These are phyloP conservation scores for Fistulifera pelliculosa DNA, from an alignment of 108 stramenopile genomes.

Conservation along the genomic window DNA sequence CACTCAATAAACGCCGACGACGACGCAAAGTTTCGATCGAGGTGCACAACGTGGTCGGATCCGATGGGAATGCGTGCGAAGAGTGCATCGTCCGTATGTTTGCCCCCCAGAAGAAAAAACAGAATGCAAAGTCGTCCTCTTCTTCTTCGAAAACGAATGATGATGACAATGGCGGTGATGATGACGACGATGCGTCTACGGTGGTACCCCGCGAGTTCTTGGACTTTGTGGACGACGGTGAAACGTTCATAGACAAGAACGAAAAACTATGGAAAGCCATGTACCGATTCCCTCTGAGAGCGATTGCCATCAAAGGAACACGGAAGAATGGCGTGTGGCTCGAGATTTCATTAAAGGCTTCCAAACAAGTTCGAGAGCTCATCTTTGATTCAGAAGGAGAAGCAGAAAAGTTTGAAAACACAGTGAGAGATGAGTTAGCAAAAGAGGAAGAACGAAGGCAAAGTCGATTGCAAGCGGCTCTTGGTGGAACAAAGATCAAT, in stretches of 20 bases:
- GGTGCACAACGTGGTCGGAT: constrained; percentile 21
- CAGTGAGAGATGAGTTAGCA: constrained; percentile 31
- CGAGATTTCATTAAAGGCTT: constrained; percentile 14
- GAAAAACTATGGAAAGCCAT: constrained; percentile 33
- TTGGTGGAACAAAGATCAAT: constrained; percentile 18
- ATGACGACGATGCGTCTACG: constrained; percentile 14
- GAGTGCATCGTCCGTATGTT: constrained; percentile 31
- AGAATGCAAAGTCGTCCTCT: background rate
- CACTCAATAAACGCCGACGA: constrained; percentile 3
- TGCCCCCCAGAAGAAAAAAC: background rate
- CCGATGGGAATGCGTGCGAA: constrained; percentile 15
- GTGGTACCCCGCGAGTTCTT: constrained; percentile 12
- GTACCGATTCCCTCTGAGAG: constrained; percentile 37
- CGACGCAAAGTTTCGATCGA: constrained; percentile 40
- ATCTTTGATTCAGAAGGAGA: constrained; percentile 49
- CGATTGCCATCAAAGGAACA: constrained; percentile 25
- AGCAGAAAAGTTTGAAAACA: constrained; percentile 29
- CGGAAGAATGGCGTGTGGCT: constrained; percentile 21
- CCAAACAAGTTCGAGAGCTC: constrained; percentile 36
- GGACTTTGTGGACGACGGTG: background rate
- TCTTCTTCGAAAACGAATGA: constrained; percentile 3
- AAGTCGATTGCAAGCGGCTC: constrained; percentile 20
- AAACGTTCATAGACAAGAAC: too few species aligned
- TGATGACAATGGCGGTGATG: constrained; percentile 18
- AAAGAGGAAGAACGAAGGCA: constrained; percentile 27